Conservation (phyloP, 2,329 filamentous ascomycete species). For the Pseudocercospora vitis region DNA sequence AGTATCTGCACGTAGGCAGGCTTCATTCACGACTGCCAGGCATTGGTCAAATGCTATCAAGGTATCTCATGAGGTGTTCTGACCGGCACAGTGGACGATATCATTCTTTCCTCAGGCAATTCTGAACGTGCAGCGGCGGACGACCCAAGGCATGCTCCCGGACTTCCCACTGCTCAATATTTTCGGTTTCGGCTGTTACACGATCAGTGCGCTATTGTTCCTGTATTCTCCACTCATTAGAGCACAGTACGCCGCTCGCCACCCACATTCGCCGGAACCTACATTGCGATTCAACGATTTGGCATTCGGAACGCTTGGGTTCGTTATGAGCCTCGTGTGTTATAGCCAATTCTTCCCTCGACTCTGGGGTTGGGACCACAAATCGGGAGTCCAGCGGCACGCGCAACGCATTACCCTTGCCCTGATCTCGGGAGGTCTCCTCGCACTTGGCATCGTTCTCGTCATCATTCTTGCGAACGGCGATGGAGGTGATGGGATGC, state of each 20-base stretch:
- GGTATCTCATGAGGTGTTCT: conserved; percentile 18
- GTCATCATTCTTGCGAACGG: conserved; percentile 49
- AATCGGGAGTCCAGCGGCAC: conserved; percentile 50
- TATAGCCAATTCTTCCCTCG: conserved; percentile 72
- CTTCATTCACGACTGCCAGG: not conserved
- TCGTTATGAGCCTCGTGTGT: conserved; percentile 69
- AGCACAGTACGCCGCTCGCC: conserved; percentile 76
- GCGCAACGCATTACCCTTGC: conserved; percentile 64
- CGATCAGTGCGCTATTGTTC: conserved; percentile 69
- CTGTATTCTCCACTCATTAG: conserved; percentile 77
- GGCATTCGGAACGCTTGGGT: conserved; percentile 79
- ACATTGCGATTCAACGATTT: conserved; percentile 91
- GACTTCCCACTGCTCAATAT: conserved; percentile 81
- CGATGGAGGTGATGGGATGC: conserved; percentile 43
- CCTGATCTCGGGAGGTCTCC: conserved; percentile 67
- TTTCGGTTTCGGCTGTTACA: conserved; percentile 71
- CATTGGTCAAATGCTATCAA: too few species aligned
- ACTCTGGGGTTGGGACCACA: conserved; percentile 72
- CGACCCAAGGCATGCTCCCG: conserved; percentile 79
- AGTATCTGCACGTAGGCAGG: not conserved
- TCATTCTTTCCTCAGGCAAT: conserved; percentile 93
- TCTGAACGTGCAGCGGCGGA: conserved; percentile 72
- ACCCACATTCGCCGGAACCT: conserved; percentile 70
- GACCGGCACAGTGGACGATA: conserved; percentile 59
- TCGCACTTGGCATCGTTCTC: conserved; percentile 54